Base-by-base conservation (phyloP, 2,329 filamentous ascomycete species). In the Lasiodiplodia sp. region DNA sequence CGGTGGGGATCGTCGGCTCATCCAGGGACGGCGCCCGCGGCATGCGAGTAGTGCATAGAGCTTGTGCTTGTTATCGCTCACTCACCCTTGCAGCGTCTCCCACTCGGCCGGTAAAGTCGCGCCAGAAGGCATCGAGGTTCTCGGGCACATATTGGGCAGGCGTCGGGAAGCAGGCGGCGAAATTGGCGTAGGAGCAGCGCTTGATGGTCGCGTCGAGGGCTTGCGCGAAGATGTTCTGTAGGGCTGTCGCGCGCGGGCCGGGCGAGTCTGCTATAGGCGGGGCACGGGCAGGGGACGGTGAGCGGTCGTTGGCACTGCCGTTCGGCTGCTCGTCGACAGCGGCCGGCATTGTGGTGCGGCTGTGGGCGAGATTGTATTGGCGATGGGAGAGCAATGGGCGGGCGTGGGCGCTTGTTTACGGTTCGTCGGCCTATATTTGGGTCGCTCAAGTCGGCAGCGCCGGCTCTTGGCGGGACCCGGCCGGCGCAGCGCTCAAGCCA, bases 91-190 rank as follows among this genome's bases (percentile, higher is more conserved):
- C 87, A 64, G 84, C 83, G 70, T 86, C 84, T 71, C 88, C 86
- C 65, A 90, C 76, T 72, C 88, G 85, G 63, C 83, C 83, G 52
- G 87, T 86, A 71, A 90, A 83, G 71, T 90, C 86, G 66, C 84
- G 81, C 79, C 87, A 87, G 25, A 91, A 80, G 4, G 82, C 81
- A 72, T 88, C 84, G 68, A 91, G 74, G 52, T 83, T 84, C 31
- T 84, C 84, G 1, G 87, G 85, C 12, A 86, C 86, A 72, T 88
- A 82, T 72, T 82, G 80, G 21, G 88, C 86, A 1, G 87, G 85
- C 0, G 88, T 91, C 0, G 88, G 88, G 71, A 90, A 90, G 73
- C 88, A 91, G 28, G 86, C 80, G 0, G 87, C 83, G 75, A 90
- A 91, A 72, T 89, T 90, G 60, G 82, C 80, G 75, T 88, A 86